Conservation (phyloP, 768 basidiomycete species). For the Hygrophoropsis aurantiaca region DNA sequence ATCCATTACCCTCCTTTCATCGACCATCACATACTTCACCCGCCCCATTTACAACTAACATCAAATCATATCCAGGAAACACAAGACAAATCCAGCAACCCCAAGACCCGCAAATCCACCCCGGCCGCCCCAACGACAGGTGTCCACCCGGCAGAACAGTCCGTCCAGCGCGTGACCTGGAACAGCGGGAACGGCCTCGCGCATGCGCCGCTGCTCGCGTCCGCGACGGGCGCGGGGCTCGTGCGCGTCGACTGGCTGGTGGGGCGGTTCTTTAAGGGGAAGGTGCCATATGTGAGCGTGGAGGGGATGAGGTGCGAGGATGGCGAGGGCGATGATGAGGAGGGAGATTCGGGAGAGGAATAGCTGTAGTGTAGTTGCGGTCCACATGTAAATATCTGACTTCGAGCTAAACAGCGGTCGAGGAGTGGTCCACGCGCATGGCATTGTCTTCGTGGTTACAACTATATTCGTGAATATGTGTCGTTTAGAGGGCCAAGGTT, state of each 20-base stretch:
- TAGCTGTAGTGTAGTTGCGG: no score
- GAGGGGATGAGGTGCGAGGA: constrained; percentile 61
- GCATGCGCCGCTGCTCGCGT: constrained; percentile 62
- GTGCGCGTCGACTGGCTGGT: constrained; percentile 80
- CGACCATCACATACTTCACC: background rate
- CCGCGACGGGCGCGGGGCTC: constrained; percentile 80
- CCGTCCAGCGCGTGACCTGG: constrained; percentile 80
- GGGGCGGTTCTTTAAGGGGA: constrained; percentile 72
- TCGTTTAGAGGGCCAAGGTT: no score
- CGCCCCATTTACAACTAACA: constrained; percentile 8
- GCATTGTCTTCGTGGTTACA: no score
- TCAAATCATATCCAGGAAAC: constrained; percentile 47
- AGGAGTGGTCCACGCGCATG: no score
- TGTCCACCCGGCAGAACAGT: constrained; percentile 79
- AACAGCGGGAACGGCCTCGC: constrained; percentile 71
- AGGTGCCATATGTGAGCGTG: constrained; percentile 65
- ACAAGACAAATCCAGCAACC: constrained; percentile 32
- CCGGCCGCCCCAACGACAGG: constrained; percentile 41
- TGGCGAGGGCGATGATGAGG: constrained; percentile 39
- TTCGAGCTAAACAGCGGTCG: no score
- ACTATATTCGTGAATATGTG: no score
- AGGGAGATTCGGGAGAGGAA: constrained; percentile 31
- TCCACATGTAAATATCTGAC: no score
- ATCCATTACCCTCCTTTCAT: background rate
- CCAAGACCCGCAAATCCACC: constrained; percentile 30